Evolutionary conservation across 495 filamentous ascomycete genomes (phyloP).

Genomic region (Apodospora peruviana): DNA sequence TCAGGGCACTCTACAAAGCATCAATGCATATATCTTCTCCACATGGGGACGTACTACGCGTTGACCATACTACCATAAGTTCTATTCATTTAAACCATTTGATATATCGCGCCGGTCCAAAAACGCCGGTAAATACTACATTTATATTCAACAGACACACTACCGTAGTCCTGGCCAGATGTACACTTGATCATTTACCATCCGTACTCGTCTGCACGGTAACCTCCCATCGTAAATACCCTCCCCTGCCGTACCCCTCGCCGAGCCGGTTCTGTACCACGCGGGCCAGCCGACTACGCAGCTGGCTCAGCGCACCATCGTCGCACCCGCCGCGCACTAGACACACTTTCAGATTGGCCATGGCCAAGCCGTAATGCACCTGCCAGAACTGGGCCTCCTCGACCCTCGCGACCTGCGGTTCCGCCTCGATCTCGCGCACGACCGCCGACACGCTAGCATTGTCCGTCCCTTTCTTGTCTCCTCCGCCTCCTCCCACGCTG

Average conservation of each 20-base stretch:
- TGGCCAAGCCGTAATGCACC: slow-evolving; percentile 92
- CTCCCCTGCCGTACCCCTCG: slow-evolving; percentile 75
- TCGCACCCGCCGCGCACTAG: slow-evolving; percentile 45
- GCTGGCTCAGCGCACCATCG: slow-evolving; percentile 58
- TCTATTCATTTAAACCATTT: no score
- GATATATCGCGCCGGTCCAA: no score
- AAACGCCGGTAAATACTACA: no score
- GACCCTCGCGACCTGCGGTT: slow-evolving; percentile 66
- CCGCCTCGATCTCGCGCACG: slow-evolving; percentile 75
- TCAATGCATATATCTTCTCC: no score
- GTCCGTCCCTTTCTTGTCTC: no score
- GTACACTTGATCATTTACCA: slow-evolving; percentile 2
- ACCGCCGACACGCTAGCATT: slow-evolving; percentile 62
- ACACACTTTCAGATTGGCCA: slow-evolving; percentile 85
- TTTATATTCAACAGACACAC: not conserved
- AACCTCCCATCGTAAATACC: slow-evolving; percentile 84
- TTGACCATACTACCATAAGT: no score
- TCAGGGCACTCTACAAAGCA: no score
- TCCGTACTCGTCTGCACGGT: slow-evolving; percentile 42
- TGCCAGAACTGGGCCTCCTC: slow-evolving; percentile 97
- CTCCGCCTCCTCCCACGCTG: not conserved
- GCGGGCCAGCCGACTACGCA: slow-evolving; percentile 68
- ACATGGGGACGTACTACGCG: no score
- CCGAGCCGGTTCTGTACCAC: slow-evolving; percentile 82
- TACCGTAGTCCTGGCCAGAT: not conserved